Conservation (phyloP, 2,329 filamentous ascomycete genomes). For the Sarocladium kiliense region DNA sequence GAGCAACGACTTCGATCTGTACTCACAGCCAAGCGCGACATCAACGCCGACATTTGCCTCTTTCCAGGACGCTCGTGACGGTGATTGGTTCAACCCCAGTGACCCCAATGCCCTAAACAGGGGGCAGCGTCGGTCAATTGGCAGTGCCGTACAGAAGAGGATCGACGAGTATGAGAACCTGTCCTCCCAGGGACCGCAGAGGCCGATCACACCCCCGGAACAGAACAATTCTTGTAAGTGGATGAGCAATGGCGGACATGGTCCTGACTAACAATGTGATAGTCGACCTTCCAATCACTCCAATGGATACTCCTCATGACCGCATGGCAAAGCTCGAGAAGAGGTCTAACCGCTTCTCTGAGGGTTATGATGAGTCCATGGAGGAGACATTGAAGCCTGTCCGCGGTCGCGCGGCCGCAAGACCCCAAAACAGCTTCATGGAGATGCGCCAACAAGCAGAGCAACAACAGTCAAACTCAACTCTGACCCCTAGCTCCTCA, state of each 20-base stretch:
- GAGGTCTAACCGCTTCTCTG: constrained; percentile 47
- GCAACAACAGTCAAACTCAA: not conserved
- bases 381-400: constrained; percentile 59
- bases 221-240: constrained; percentile 55
- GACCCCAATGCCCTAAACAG: not conserved
- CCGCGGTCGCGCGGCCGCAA: constrained; percentile 17
- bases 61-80: constrained; percentile 31
- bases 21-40: constrained; percentile 2
- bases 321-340: constrained; percentile 36
- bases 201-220: constrained; percentile 58
- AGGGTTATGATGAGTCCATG: constrained; percentile 61
- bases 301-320: constrained; percentile 57
- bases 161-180: constrained; percentile 55
- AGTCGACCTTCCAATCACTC: constrained; percentile 64
- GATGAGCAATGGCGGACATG: not conserved
- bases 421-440: constrained; percentile 24
- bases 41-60: constrained; percentile 3
- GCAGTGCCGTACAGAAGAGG: constrained; percentile 56
- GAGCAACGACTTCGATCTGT: constrained; percentile 8
- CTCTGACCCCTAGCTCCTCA: constrained; percentile 4
- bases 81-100: constrained; percentile 43
- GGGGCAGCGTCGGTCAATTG: constrained; percentile 40
- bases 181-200: constrained; percentile 36
- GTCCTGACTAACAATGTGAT: constrained; percentile 9
- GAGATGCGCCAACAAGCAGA: constrained; percentile 2